Base-by-base conservation (phyloP, 139 green algal genomes). In the Pleodorina starrii region DNA sequence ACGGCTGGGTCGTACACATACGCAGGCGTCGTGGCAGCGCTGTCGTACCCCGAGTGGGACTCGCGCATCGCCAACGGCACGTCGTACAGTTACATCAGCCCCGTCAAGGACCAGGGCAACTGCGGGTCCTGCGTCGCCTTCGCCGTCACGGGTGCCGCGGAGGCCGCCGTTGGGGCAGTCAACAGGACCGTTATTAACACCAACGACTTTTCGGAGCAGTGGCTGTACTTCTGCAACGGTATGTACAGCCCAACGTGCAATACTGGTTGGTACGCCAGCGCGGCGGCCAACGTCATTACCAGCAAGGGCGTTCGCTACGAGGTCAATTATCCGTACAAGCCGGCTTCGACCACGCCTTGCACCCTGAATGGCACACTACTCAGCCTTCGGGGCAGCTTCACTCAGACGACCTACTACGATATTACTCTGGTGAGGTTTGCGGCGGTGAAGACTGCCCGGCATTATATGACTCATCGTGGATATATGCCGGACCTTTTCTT, bases 111-210 rank as follows among this genome's bases (percentile, higher is more conserved):
- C 83, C 94, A 96, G 89, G 68, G 76, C 71, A 60, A 69, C 80
- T 96, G 94, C 86, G 94, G 94, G 12, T 94, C 91, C 25, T 96
- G 94, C 90, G 96, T 93, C 87, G 81, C 93, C 1, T 96, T 96
- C 50, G 51, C 77, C 35, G 51, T 43, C 35, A 44, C 50, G 35
- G 50, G 43, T 0, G 11, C 36, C 7, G 77, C 77, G 27, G 77
- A 85, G 77, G 77, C 77, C 0, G 77, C 77, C 6, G 51, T 85
- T 1, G 77, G 7, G 14, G 32, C 29, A 11, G 73, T 38, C 23
- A 59, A 25, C 21, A 60, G 40, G 43, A 81, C 6, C 5, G 44
- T 6, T 1, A 32, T 5, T 46, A 84, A 84, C 48, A 69, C 75
- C 3, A 68, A 48, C 11, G 75, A 84, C 32, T 68, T 35, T 4